Evolutionary conservation across 2,329 filamentous ascomycete genomes (phyloP).

Genomic region (Aureobasidium zeae): DNA sequence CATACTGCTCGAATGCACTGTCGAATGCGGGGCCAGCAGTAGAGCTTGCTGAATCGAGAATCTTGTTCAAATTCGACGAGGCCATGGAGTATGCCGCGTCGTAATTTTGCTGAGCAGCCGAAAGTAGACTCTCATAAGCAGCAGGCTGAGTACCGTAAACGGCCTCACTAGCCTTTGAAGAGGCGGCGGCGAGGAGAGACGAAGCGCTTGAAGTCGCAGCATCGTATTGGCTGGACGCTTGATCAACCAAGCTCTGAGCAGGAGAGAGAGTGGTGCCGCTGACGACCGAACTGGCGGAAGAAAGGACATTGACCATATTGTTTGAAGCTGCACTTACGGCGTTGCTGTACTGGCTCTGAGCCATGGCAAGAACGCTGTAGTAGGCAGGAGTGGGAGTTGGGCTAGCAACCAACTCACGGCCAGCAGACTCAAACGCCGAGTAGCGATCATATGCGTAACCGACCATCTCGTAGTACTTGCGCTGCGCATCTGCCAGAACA

Average conservation of each 20-base stretch:
- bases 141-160: constrained; percentile 52
- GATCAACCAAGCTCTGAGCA: constrained; percentile 24
- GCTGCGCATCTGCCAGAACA: constrained; percentile 50
- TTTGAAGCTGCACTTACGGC: constrained; percentile 28
- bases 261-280: constrained; percentile 21
- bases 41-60: constrained; percentile 22
- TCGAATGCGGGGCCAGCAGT: constrained; percentile 23
- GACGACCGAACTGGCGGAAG: constrained; percentile 21
- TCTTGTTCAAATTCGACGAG: constrained; percentile 22
- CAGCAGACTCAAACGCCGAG: constrained; percentile 62
- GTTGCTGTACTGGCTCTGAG: constrained; percentile 34
- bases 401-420: constrained; percentile 48
- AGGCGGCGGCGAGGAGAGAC: constrained; percentile 7
- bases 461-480: constrained; percentile 69
- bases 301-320: constrained; percentile 22
- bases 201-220: constrained; percentile 24
- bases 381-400: constrained; percentile 53
- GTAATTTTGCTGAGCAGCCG: constrained; percentile 45
- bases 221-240: constrained; percentile 26
- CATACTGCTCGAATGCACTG: constrained; percentile 25
- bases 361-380: constrained; percentile 60
- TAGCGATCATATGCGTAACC: constrained; percentile 73
- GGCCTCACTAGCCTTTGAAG: constrained; percentile 28
- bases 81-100: constrained; percentile 27
- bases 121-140: constrained; percentile 61